Base-by-base conservation (phyloP, 306 rosid species). In the Begonia masoniana region DNA sequence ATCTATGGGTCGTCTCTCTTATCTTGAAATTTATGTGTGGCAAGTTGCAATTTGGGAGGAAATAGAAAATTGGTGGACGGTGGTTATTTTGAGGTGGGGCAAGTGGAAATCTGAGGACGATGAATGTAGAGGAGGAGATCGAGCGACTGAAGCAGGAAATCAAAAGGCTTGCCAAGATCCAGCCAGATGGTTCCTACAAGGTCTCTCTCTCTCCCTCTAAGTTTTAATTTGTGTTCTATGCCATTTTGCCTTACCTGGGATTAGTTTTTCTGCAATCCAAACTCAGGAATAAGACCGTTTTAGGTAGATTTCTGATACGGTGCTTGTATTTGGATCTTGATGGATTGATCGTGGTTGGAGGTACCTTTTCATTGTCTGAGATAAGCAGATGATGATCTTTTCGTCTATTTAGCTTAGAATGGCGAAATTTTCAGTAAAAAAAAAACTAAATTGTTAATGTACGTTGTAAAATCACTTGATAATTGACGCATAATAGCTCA, bases 51-150 rank as follows among this genome's bases (percentile, higher is more conserved):
- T 7, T 31, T 31, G 1, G 39, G 39, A 31, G 39, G 39, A 31
- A 31, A 31, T 31, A 5, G 39, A 31, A 45, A 12, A 45, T 11
- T 45, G 49, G 2, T n/a, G n/a, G n/a, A n/a, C n/a, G n/a, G n/a
- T 45, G 13, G 14, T 45, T 45, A 8, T 45, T 45, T 45, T 45
- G 49, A 26, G 45, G 31, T n/a, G 12, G 24, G 26, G 1, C 1
- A 24, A 24, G 41, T 26, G 62, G 64, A 68, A 52, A 56, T 64
- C 64, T 55, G 74, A 68, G 75, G 60, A 55, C 66, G 39, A 91
- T 91, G 96, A 91, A 91, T 50, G 96, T 91, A 39, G 97, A 83
- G 35, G 96, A 85, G 64, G 97, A 89, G 68, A 85, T 89, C 54
- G 87, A 71, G 76, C 76, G 79, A 47, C 87, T 85, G 50, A 65